Evolutionary conservation across 176 grass and related monocot genomes (phyloP), one percentile per base, ranked within the genome.

Genomic region (Juncus inflexus): DNA sequence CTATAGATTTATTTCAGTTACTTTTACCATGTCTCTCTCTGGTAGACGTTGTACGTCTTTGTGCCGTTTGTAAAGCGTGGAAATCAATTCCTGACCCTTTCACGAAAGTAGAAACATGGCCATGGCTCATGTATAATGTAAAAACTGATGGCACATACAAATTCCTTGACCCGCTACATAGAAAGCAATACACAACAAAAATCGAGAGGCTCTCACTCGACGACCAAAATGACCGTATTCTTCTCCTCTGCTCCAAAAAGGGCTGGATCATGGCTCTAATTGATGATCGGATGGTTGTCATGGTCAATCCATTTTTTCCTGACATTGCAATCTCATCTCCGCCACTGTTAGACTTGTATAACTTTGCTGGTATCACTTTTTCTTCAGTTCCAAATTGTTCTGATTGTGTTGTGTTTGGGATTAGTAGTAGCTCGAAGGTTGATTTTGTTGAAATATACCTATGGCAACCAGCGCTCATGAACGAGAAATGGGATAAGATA

Each of bases 131-230:
- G 40, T 65, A 35, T 40, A 15, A 47, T 9, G 41, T 3, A 50
- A 49, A 65, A 65, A 3, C 47, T 11, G 63, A 65, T 47, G 63
- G 41, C 63, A 50, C 13, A 2, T 65, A 28, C 63, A 65, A 65
- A 45, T 19, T 65, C 2, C 40, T 65, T 15, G 63, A 65, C 7
- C 63, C 63, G 5, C 45, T 65, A 0, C 19, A 65, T 49, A 15
- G 37, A 7, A 35, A 14, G 15, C 41, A 65, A 16, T 50, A 50
- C 47, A 19, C 41, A 15, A 42, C n/a, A 47, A 65, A 12, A 50
- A 50, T 65, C 14, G n/a, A 45, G 12, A 9, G 13, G 15, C 41
- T 15, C 47, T 65, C 42, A 28, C 11, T 45, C 6, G 43, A 47
- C 45, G 13, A 9, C 28, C 47, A 2, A 5, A 11, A 7, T 49